Evolutionary conservation across 2,329 filamentous ascomycete species (phyloP).

Genomic region (Aureobasidium namibiae): DNA sequence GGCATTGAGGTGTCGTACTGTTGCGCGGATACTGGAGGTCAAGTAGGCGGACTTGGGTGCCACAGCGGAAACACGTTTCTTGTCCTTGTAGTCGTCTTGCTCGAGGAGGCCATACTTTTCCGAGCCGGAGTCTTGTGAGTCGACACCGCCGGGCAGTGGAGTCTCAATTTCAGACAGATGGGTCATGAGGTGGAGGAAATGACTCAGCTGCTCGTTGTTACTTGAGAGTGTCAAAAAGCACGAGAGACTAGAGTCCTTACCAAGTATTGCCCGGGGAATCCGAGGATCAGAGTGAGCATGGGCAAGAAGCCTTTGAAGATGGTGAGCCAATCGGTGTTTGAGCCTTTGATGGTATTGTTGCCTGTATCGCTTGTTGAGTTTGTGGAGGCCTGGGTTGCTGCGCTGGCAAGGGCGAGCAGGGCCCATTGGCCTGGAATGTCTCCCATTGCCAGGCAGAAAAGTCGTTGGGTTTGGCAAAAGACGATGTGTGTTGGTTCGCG

Average conservation of each 20-base stretch:
- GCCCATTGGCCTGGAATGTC: neutral
- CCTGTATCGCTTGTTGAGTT: neutral
- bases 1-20: slow-evolving; percentile 5
- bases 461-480: neutral
- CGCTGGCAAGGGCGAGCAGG: neutral
- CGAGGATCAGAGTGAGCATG: neutral
- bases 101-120: slow-evolving; percentile 11
- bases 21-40: slow-evolving; percentile 13
- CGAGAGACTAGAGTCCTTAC: neutral
- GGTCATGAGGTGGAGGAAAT: neutral
- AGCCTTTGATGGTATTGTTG: neutral
- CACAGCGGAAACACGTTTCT: neutral
- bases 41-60: neutral
- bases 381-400: neutral
- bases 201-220: neutral
- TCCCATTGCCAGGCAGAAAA: neutral
- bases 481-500: neutral
- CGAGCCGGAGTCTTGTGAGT: neutral
- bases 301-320: neutral
- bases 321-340: neutral
- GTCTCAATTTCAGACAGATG: neutral
- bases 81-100: neutral
- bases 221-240: neutral
- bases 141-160: neutral
- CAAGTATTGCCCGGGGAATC: neutral